A percentile compares a stretch with the other conserved stretches of the same genome.
Evolutionary conservation across 1,284 basidiomycete species (phyloP).

Genomic region (Irpex sp.): DNA sequence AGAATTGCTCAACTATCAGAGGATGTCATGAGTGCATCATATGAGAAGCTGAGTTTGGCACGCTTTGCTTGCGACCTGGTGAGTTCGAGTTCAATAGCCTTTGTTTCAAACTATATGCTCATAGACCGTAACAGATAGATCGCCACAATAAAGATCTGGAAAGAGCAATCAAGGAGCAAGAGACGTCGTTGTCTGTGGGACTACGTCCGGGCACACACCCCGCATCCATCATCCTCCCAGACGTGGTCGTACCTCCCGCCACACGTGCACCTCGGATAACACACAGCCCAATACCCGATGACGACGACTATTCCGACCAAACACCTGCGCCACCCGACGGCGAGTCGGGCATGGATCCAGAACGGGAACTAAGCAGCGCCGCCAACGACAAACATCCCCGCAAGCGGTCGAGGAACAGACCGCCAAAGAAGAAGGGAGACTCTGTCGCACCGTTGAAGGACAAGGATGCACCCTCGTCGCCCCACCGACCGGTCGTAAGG

Average conservation of each 20-base stretch:
- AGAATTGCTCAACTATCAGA: slow-evolving; percentile 57
- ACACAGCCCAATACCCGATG: slow-evolving; percentile 34
- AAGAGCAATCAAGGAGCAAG: slow-evolving; percentile 71
- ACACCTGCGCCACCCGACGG: slow-evolving; percentile 18
- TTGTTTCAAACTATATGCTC: neutral
- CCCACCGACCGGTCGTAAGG: slow-evolving; percentile 1
- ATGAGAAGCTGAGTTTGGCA: slow-evolving; percentile 74
- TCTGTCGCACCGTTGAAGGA: neutral
- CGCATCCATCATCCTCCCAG: slow-evolving; percentile 54
- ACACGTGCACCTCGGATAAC: slow-evolving; percentile 38
- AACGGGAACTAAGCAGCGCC: neutral
- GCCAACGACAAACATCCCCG: slow-evolving; percentile 1
- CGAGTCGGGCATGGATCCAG: neutral
- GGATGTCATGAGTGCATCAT: slow-evolving; percentile 55
- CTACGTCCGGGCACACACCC: slow-evolving; percentile 50
- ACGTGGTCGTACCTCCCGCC: slow-evolving; percentile 52
- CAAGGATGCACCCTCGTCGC: neutral
- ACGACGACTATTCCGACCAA: neutral
- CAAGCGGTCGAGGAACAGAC: slow-evolving; percentile 9
- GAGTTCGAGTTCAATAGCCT: neutral
- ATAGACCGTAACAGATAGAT: slow-evolving; percentile 46
- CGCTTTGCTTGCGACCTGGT: slow-evolving; percentile 54
- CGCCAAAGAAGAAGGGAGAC: slow-evolving; percentile 11
- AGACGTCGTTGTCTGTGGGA: slow-evolving; percentile 53
- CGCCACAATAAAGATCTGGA: slow-evolving; percentile 71